Evolutionary conservation across 1,139 yeast species (phyloP), one percentile per base, ranked within the genome.

Genomic region (Pichia sp.): DNA sequence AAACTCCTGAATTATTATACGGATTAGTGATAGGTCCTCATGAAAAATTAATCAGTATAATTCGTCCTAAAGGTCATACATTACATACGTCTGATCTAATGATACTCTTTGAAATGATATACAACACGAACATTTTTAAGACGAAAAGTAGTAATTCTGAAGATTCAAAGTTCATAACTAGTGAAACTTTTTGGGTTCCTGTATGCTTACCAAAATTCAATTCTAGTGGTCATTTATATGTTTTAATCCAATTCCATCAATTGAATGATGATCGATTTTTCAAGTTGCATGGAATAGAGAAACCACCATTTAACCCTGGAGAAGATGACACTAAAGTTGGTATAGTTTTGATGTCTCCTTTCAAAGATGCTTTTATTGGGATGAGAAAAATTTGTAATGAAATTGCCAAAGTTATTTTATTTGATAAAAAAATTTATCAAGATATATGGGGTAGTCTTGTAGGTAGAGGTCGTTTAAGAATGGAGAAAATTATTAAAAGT

Each of bases 131-230:
- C 22, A 65, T 75, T 1, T 73, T 73, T 52, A 63, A 61, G 36
- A 68, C 43, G 2, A 34, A 30, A 10, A 35, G 31, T 34, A 36
- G 19, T 23, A 39, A 35, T 2, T 20, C 15, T 10, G 31, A 39
- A 18, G 46, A 45, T 19, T 24, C 51, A 10, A 47, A 61, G 25
- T 48, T 60, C 11, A 40, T 43, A 4, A 44, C 48, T 14, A 61
- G 66, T 38, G 91, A 84, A 51, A 96, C 89, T 53, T 74, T 86
- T 47, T 91, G 97, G 97, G 74, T 86, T 12, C 98, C 98, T 0
- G 69, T 91, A 2, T 91, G 98, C 58, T 70, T 91, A 60, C 96
- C 98, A 1, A 77, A 84, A 50, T 91, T 91, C 65, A 91, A 91
- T 57, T 67, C 85, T 4, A 78, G 79, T 48, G 98, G 98, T 12